Evolutionary conservation across 1,284 basidiomycete species (phyloP).

Genomic region (Megacollybia platyphylla): DNA sequence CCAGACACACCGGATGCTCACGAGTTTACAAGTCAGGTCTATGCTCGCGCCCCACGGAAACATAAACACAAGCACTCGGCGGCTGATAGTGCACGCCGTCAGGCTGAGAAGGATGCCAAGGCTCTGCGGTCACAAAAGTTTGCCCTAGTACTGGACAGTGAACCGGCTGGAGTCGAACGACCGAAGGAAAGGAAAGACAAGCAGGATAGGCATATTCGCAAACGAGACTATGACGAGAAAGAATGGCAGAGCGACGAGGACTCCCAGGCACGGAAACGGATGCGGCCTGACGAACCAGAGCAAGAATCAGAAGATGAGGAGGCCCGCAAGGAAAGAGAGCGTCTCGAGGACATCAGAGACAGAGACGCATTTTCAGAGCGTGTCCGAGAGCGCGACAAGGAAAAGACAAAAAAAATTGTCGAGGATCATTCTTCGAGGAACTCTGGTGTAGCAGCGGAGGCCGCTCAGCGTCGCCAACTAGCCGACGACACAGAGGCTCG

Average conservation of each 20-base stretch:
- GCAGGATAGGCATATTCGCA: conserved; percentile 58
- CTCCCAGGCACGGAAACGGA: conserved; percentile 59
- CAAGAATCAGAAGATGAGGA: conserved; percentile 34
- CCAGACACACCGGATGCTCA: conserved; percentile 72
- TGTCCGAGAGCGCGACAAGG: conserved; percentile 73
- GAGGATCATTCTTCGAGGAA: conserved; percentile 80
- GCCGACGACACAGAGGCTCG: conserved; percentile 80
- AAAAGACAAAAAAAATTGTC: conserved; percentile 83
- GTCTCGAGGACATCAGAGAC: conserved; percentile 72
- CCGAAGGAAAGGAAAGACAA: conserved; percentile 40
- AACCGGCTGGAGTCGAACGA: conserved; percentile 18
- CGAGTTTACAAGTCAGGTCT: conserved; percentile 71
- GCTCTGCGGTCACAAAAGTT: conserved; percentile 66
- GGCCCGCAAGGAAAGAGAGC: conserved; percentile 59
- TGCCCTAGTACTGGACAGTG: conserved; percentile 55
- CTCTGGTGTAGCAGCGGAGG: conserved; percentile 68
- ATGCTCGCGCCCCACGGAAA: conserved; percentile 66
- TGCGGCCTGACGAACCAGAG: conserved; percentile 23
- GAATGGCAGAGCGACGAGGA: conserved; percentile 88
- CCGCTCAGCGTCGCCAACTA: conserved; percentile 66
- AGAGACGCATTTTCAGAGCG: conserved; percentile 91
- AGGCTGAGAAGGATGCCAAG: conserved; percentile 60
- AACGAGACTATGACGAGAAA: conserved; percentile 65
- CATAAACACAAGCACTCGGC: conserved; percentile 39
- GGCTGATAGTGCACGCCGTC: conserved; percentile 38